Base-by-base conservation (phyloP, 1,139 yeast genomes). In the Debaryomycetaceae sp. region DNA sequence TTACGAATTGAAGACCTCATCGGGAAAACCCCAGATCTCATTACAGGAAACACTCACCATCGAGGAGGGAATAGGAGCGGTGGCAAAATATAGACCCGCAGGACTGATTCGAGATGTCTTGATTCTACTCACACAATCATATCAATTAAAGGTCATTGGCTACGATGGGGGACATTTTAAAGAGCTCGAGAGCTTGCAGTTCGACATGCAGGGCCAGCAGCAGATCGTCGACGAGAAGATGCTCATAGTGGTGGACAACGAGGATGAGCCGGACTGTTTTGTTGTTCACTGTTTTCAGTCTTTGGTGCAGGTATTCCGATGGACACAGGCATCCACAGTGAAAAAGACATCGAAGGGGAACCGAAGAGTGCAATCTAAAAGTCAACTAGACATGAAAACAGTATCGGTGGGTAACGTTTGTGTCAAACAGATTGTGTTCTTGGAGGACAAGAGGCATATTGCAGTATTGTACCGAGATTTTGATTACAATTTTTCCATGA, bases 391-490 rank as follows among this genome's bases (percentile, higher is more conserved):
- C 22, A 39, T 51, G 6, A 46, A 47, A 7, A 47, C 63, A 1
- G 36, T 53, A 7, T 45, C 63, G 2, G 52, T 70, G 6, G 77
- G 77, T 1, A 60, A 59, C 14, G 51, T 70, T 9, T 59, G 58
- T 9, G 58, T 70, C 0, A 56, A 58, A 41, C 62, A 62, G 44
- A 52, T 70, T 43, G 56, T 54, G 1, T 38, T 52, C 5, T 41
- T 57, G 8, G 35, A 42, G 1, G 39, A 40, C 1, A 37, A 33
- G 13, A 37, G 38, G 22, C 38, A 49, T 3, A 30, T 72, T 9
- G 72, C 72, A 0, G 50, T 71, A 0, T 49, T 71, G 13, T 71
- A 70, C 49, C 56, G 76, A 33, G 76, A 71, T 44, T 63, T 63
- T 39, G 64, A 66, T 39, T 67, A 63, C 48, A 57, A 59, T 37